Evolutionary conservation across 1,139 yeast species (phyloP).

Genomic region (Lodderomyces beijingensis): DNA sequence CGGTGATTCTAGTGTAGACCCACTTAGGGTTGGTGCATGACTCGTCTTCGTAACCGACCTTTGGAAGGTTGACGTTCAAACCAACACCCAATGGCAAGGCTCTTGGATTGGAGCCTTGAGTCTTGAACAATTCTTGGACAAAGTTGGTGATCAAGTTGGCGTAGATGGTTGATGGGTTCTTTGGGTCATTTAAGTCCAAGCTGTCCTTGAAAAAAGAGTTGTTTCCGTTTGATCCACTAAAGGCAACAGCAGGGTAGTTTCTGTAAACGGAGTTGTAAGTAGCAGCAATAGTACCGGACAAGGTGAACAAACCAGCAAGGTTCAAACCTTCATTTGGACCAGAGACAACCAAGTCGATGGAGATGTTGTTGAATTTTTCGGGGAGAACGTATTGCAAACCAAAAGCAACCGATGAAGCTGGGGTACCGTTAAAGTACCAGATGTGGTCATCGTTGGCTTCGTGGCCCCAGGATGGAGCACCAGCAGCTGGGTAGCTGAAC

Average conservation of each 20-base stretch:
- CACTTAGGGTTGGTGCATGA: slow-evolving; percentile 32
- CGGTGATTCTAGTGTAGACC: slow-evolving; percentile 36
- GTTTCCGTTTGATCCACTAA: slow-evolving; percentile 42
- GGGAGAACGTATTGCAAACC: slow-evolving; percentile 42
- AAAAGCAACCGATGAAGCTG: slow-evolving; percentile 42
- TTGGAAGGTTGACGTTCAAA: slow-evolving; percentile 39
- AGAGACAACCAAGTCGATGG: slow-evolving; percentile 37
- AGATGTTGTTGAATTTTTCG: slow-evolving; percentile 29
- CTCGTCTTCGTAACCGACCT: slow-evolving; percentile 33
- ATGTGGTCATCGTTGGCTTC: slow-evolving; percentile 38
- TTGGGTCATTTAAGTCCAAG: slow-evolving; percentile 27
- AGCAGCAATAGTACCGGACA: slow-evolving; percentile 47
- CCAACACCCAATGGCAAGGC: slow-evolving; percentile 41
- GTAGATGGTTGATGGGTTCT: slow-evolving; percentile 34
- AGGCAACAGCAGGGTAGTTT: slow-evolving; percentile 40
- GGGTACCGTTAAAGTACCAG: slow-evolving; percentile 51
- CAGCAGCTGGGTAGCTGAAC: slow-evolving; percentile 36
- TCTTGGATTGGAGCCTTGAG: slow-evolving; percentile 27
- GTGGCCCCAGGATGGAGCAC: slow-evolving; percentile 47
- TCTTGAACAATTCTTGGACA: slow-evolving; percentile 28
- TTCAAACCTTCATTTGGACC: slow-evolving; percentile 49
- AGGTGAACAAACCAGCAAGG: slow-evolving; percentile 32
- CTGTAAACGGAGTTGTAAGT: slow-evolving; percentile 41
- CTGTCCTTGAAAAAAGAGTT: slow-evolving; percentile 40
- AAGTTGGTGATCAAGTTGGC: slow-evolving; percentile 29